Evolutionary conservation across 106 monocot genomes (phyloP).

Genomic region (Platanthera zijinensis): DNA sequence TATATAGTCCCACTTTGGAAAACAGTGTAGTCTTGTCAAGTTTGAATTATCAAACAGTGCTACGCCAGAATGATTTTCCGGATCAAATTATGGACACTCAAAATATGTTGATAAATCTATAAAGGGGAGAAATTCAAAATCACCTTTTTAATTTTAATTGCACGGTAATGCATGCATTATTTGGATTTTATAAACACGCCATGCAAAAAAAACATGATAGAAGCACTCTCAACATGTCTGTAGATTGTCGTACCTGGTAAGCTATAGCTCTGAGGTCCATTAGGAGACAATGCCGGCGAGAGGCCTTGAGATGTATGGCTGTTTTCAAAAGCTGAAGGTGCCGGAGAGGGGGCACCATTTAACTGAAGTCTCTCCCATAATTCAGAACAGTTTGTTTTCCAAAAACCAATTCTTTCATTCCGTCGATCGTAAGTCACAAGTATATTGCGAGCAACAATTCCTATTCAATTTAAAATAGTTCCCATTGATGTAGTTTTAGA

Average conservation of each 20-base stretch:
- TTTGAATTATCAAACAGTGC: neutral
- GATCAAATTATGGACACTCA: neutral
- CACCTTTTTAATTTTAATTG: neutral
- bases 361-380: conserved; percentile 52
- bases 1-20: no score
- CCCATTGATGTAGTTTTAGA: neutral
- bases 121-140: neutral
- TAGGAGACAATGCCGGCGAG: conserved; percentile 53
- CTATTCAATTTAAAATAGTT: conserved; percentile 27
- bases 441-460: conserved; percentile 89
- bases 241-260: conserved; percentile 18
- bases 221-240: neutral
- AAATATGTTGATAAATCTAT: neutral
- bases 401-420: conserved; percentile 88
- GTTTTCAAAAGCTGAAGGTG: conserved; percentile 23
- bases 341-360: conserved; percentile 40
- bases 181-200: neutral
- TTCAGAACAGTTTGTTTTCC: conserved; percentile 97
- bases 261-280: conserved; percentile 22
- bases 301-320: conserved; percentile 24
- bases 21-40: neutral
- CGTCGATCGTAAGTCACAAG: conserved; percentile 93
- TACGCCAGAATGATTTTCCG: neutral
- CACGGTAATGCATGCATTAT: neutral
- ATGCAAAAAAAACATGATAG: no score